These are phyloP conservation scores for Backusella psychrophila DNA, from an alignment of 192 early-diverging fungal genomes.

Conservation along the genomic window DNA sequence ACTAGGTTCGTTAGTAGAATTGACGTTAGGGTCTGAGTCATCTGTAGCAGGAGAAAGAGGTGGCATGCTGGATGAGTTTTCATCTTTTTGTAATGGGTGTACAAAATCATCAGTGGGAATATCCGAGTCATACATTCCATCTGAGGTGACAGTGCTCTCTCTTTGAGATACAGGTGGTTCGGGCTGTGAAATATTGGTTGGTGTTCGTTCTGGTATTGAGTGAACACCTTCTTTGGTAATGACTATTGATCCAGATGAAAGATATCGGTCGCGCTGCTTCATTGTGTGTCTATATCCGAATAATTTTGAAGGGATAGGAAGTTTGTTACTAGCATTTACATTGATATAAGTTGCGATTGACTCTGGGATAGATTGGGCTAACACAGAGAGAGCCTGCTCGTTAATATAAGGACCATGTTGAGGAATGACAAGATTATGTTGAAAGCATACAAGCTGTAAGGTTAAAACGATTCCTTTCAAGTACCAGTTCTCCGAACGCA, in stretches of 20 bases:
- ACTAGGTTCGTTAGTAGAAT: neutral
- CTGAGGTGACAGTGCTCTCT: conserved; percentile 2
- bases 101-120: conserved; percentile 12
- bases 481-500: conserved; percentile 48
- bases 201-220: conserved; percentile 2
- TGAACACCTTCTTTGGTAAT: conserved; percentile 13
- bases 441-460: conserved; percentile 35
- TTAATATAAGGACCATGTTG: conserved; percentile 33
- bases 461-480: conserved; percentile 46
- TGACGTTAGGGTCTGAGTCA: neutral
- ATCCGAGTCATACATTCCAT: conserved; percentile 9
- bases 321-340: conserved; percentile 31
- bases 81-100: neutral
- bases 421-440: conserved; percentile 30
- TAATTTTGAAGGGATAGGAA: conserved; percentile 19
- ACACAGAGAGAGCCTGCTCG: conserved; percentile 19
- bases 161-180: neutral
- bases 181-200: neutral
- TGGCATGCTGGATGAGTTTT: neutral
- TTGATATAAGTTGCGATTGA: conserved; percentile 23
- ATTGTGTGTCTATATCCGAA: conserved; percentile 16
- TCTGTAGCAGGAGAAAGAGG: conserved; percentile 4
- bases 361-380: conserved; percentile 22
- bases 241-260: conserved; percentile 12
- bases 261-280: conserved; percentile 21